Percentiles rank a stretch among this genome's conserved stretches.
Conservation (phyloP, 768 basidiomycete species). For the Sarcodon aspratus region DNA sequence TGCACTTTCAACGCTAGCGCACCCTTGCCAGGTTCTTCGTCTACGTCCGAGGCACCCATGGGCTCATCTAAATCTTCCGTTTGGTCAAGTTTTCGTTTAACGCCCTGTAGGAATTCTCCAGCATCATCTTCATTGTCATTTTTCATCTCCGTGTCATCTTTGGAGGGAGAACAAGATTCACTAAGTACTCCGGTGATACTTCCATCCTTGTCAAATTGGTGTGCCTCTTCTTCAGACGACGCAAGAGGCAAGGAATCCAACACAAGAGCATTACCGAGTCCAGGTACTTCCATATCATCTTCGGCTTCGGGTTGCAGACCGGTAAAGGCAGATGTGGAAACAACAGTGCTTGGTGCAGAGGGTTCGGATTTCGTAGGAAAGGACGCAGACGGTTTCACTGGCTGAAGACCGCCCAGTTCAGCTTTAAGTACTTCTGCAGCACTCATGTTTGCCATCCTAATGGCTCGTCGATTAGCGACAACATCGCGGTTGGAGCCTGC, state of each 20-base stretch:
- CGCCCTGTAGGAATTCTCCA: conserved; percentile 14
- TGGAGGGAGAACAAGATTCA: conserved; percentile 6
- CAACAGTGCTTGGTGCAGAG: conserved; percentile 2
- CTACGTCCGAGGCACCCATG: conserved; percentile 19
- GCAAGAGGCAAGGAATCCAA: conserved; percentile 4
- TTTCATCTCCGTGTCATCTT: conserved; percentile 10
- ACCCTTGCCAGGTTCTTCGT: conserved; percentile 32
- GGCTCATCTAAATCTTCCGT: conserved; percentile 29
- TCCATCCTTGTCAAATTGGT: no score
- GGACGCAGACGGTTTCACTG: conserved; percentile 25
- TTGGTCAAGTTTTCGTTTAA: conserved; percentile 34
- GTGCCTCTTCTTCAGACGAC: conserved; percentile 11
- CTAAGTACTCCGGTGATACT: not conserved
- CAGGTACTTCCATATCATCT: conserved; percentile 14
- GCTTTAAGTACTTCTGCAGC: conserved; percentile 92
- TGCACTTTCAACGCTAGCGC: conserved; percentile 64
- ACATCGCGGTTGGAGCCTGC: conserved; percentile 85
- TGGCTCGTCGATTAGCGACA: conserved; percentile 80
- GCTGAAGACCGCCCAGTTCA: conserved; percentile 54
- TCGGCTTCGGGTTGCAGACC: not conserved
- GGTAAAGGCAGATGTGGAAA: conserved; percentile 3
- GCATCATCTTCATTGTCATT: conserved; percentile 17
- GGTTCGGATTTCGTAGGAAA: conserved; percentile 9
- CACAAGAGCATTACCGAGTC: conserved; percentile 8
- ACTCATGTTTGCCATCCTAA: conserved; percentile 93